These are phyloP conservation scores for Ustilago crameri DNA, from an alignment of 1,284 basidiomycete species.

Conservation along the genomic window DNA sequence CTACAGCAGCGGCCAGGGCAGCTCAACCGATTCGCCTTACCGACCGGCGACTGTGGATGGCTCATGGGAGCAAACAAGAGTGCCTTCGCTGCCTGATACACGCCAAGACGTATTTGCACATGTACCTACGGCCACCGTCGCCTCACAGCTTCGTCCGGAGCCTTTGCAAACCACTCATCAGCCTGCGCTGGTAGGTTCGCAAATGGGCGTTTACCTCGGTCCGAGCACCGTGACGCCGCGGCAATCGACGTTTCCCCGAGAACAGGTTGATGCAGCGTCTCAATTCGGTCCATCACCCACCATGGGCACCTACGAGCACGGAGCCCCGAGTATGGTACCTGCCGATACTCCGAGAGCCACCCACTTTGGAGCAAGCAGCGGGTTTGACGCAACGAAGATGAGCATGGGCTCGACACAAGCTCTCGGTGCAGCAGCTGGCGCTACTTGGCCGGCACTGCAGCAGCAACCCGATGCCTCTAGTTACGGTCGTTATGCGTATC, in stretches of 20 bases:
- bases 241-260: conserved; percentile 28
- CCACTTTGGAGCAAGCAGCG: conserved; percentile 19
- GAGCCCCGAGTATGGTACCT: conserved; percentile 9
- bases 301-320: conserved; percentile 22
- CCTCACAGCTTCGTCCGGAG: conserved; percentile 27
- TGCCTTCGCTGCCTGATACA: conserved; percentile 16
- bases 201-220: conserved; percentile 15
- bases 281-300: conserved; percentile 11
- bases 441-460: conserved; percentile 18
- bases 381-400: conserved; percentile 19
- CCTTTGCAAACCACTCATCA: conserved; percentile 21
- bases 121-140: not conserved
- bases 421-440: conserved; percentile 10
- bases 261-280: conserved; percentile 17
- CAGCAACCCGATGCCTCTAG: conserved; percentile 15
- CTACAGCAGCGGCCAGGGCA: conserved; percentile 21
- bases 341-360: conserved; percentile 29
- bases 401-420: conserved; percentile 17
- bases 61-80: conserved; percentile 30
- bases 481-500: conserved; percentile 32
- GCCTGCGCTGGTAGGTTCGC: conserved; percentile 7
- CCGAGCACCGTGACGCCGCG: conserved; percentile 35
- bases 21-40: conserved; percentile 31
- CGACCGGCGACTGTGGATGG: conserved; percentile 30
- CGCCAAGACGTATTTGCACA: conserved; percentile 31